Conservation (phyloP, 306 rosid genomes). For the Trifolium dubium region DNA sequence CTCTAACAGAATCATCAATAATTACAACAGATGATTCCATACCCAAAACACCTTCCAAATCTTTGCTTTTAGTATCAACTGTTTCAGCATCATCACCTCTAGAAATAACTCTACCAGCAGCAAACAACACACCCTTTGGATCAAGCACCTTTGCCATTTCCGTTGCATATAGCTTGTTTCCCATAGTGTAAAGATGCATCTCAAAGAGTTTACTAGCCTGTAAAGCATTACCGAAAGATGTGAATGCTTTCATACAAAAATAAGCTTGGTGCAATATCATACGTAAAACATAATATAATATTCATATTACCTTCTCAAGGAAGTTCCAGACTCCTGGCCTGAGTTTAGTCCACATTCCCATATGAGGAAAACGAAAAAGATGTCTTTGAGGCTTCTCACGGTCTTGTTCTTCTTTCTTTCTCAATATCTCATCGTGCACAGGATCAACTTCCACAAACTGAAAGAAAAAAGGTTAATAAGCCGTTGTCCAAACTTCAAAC, state of each 20-base stretch:
- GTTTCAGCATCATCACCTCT: conserved; percentile 88
- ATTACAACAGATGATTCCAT: conserved; percentile 96
- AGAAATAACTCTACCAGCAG: conserved; percentile 94
- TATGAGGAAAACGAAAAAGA: conserved; percentile 90
- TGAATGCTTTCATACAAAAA: conserved; percentile 35
- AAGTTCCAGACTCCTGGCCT: conserved; percentile 98
- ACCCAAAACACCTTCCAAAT: conserved; percentile 98
- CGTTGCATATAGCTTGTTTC: conserved; percentile 95
- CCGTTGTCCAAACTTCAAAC: conserved; percentile 31
- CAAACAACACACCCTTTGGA: conserved; percentile 83
- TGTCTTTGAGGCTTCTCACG: conserved; percentile 81
- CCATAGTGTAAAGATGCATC: conserved; percentile 99
- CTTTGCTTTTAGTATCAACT: conserved; percentile 86
- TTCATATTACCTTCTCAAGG: conserved; percentile 81
- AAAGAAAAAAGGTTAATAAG: conserved; percentile 44
- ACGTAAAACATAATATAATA: conserved; percentile 11
- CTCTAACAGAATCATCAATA: conserved; percentile 97
- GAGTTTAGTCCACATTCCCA: conserved; percentile 99
- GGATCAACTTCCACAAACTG: conserved; percentile 98
- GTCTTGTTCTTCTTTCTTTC: conserved; percentile 90
- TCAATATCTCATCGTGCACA: conserved; percentile 86
- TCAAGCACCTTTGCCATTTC: conserved; percentile 99
- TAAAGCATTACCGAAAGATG: conserved; percentile 40
- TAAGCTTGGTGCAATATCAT: conserved; percentile 25
- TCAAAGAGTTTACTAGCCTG: conserved; percentile 96